phyloP scores from a whole-genome alignment of 2,329 filamentous ascomycete species.

The Calonectria crousiana region DNA sequence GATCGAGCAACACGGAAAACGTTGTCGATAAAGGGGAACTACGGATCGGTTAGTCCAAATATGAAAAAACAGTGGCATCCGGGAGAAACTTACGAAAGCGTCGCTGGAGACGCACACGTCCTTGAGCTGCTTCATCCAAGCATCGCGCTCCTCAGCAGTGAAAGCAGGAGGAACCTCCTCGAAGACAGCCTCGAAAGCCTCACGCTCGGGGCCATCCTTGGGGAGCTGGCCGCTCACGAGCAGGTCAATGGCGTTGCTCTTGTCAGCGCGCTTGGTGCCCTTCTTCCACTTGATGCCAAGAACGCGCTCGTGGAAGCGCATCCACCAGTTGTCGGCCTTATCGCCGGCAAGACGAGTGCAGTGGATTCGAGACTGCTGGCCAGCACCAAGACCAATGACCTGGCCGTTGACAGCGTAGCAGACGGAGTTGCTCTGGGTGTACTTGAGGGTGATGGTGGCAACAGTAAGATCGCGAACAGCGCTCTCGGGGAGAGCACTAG shows the following conservation, averaged over 20 bases:
- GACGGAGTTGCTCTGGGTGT: constrained; percentile 98
- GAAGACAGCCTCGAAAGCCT: constrained; percentile 89
- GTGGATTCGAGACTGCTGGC: constrained; percentile 98
- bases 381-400: constrained; percentile 92
- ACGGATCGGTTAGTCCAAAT: constrained; percentile 38
- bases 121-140: constrained; percentile 85
- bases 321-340: constrained; percentile 99
- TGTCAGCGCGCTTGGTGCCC: constrained; percentile 95
- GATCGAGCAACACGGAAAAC: constrained; percentile 91
- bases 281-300: constrained; percentile 96
- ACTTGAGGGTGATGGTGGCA: constrained; percentile 97
- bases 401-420: constrained; percentile 97
- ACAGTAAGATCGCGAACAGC: constrained; percentile 92
- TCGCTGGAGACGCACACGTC: constrained; percentile 92
- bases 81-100: constrained; percentile 83
- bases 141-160: constrained; percentile 83
- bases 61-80: too few relatives aligned
- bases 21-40: constrained; percentile 99
- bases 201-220: constrained; percentile 83
- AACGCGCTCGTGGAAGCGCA: constrained; percentile 94
- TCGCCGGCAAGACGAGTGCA: constrained; percentile 97
- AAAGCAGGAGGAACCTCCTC: constrained; percentile 89
- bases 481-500: constrained; percentile 77
- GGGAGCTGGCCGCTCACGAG: constrained; percentile 93
- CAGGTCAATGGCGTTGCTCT: constrained; percentile 97